phyloP scores from a whole-genome alignment of 768 basidiomycete genomes.

The Leccinum sublutescens region DNA sequence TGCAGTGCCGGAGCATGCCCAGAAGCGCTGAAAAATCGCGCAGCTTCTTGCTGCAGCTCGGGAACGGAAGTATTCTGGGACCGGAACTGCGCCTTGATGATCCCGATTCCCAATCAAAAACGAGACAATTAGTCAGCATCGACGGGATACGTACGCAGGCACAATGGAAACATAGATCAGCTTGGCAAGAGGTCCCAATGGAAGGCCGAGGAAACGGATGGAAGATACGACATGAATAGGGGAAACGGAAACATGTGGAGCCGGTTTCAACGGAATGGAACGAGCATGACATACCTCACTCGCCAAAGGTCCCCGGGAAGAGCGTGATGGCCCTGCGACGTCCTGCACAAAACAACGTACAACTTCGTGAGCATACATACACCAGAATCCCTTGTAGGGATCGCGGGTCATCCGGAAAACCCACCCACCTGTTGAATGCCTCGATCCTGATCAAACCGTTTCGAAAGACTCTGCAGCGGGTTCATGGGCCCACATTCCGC shows the following conservation, averaged over 20 bases:
- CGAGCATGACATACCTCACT: slow-evolving; percentile 46
- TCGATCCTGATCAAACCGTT: slow-evolving; percentile 76
- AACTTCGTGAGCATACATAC: neutral
- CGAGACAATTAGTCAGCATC: neutral
- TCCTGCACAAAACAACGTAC: slow-evolving; percentile 46
- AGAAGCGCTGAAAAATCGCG: slow-evolving; percentile 58
- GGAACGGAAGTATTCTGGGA: slow-evolving; percentile 44
- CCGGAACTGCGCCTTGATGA: slow-evolving; percentile 52
- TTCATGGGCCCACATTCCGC: slow-evolving; percentile 88
- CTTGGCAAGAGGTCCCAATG: neutral
- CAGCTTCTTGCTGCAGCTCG: slow-evolving; percentile 60
- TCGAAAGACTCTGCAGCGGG: slow-evolving; percentile 75
- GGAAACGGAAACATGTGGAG: slow-evolving; percentile 7
- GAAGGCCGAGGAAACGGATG: neutral
- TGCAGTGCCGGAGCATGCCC: slow-evolving; percentile 30
- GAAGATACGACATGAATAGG: slow-evolving; percentile 2
- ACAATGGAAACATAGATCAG: neutral
- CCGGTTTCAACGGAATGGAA: slow-evolving; percentile 8
- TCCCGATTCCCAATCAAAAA: neutral
- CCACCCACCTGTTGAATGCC: slow-evolving; percentile 71
- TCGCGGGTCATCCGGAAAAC: slow-evolving; percentile 6
- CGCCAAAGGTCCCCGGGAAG: slow-evolving; percentile 40
- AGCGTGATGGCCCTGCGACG: slow-evolving; percentile 56
- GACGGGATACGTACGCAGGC: neutral
- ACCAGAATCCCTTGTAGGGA: neutral